Conservation (phyloP, 2,329 filamentous ascomycete species). For the Zasmidium angulare region DNA sequence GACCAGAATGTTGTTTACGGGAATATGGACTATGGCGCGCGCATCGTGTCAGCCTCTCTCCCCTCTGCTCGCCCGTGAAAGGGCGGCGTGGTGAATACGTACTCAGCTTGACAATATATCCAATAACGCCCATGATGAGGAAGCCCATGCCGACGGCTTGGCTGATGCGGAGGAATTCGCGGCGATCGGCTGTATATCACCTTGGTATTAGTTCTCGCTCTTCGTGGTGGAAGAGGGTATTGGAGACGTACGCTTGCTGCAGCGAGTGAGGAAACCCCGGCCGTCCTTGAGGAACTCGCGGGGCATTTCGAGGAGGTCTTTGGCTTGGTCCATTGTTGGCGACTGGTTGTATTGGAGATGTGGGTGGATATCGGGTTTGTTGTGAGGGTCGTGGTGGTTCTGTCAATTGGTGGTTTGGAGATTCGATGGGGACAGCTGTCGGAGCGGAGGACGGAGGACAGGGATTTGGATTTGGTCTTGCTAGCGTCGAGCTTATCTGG, state of each 20-base stretch:
- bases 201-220: slow-evolving; percentile 4
- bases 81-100: slow-evolving; percentile 22
- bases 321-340: slow-evolving; percentile 57
- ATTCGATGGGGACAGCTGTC: slow-evolving; percentile 11
- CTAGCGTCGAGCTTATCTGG: neutral
- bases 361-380: neutral
- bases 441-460: neutral
- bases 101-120: slow-evolving; percentile 71
- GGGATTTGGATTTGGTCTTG: neutral
- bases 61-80: neutral
- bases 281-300: slow-evolving; percentile 61
- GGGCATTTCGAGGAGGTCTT: slow-evolving; percentile 69
- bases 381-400: slow-evolving; percentile 1
- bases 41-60: slow-evolving; percentile 1
- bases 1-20: slow-evolving; percentile 69
- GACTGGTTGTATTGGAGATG: neutral
- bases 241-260: slow-evolving; percentile 45
- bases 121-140: slow-evolving; percentile 68
- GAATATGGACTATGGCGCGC: slow-evolving; percentile 59
- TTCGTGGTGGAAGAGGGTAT: neutral
- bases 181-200: slow-evolving; percentile 50
- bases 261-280: slow-evolving; percentile 50
- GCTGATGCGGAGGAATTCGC: slow-evolving; percentile 60
- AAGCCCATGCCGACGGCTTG: slow-evolving; percentile 69
- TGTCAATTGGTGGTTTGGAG: slow-evolving; percentile 3